A percentile compares a stretch with the other conserved stretches of the same genome.
phyloP scores from a whole-genome alignment of 352 stramenopile genomes.

The Pelagophyceae sp. region DNA sequence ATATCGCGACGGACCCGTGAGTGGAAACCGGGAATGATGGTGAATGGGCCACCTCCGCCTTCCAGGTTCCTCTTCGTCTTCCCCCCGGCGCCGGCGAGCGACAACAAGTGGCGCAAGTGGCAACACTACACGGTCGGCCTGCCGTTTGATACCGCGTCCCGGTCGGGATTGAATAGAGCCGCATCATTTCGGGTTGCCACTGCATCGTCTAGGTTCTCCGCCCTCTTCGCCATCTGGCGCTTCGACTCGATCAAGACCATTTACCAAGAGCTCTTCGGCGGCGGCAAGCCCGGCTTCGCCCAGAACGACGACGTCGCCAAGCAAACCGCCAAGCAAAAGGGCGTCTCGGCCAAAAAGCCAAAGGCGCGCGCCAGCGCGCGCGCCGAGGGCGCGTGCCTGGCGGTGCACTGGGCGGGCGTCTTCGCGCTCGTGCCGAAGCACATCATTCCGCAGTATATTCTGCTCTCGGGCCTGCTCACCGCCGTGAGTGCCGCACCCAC shows the following conservation, averaged over 20 bases:
- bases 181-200: conserved; percentile 15
- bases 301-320: conserved; percentile 29
- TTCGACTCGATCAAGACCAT: conserved; percentile 45
- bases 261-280: conserved; percentile 41
- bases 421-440: conserved; percentile 53
- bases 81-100: not conserved
- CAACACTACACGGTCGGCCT: not conserved
- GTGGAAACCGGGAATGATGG: too few species aligned
- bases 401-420: conserved; percentile 32
- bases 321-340: not conserved
- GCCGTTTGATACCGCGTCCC: too few species aligned
- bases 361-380: not conserved
- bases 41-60: too few species aligned
- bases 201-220: conserved; percentile 50
- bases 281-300: conserved; percentile 42
- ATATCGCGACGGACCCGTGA: conserved; percentile 56
- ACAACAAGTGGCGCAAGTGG: not conserved
- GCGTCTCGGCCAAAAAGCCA: not conserved
- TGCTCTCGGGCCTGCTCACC: conserved; percentile 53
- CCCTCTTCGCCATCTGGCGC: conserved; percentile 51
- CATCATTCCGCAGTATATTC: conserved; percentile 45
- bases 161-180: not conserved
- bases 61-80: conserved; percentile 45
- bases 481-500: too few species aligned
- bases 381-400: not conserved